Conservation (phyloP, 495 filamentous ascomycete genomes). For the Massariosphaeria phaeospora region DNA sequence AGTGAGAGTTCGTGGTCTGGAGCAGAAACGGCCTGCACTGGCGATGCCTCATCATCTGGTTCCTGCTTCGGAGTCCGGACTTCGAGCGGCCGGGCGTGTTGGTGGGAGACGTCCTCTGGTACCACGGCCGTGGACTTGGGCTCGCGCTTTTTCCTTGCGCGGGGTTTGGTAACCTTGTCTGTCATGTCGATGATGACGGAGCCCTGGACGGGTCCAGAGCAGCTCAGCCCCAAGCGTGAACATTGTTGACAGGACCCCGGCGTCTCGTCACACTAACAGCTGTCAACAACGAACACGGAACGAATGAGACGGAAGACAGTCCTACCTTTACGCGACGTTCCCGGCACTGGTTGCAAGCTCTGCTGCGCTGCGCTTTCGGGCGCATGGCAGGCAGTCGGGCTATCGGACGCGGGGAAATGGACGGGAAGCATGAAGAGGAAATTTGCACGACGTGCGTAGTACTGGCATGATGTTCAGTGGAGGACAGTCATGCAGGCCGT, state of each 20-base stretch:
- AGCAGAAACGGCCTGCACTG: not conserved
- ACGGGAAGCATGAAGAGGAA: slow-evolving; percentile 10
- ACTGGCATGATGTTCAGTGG: slow-evolving; percentile 3
- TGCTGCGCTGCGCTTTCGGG: slow-evolving; percentile 24
- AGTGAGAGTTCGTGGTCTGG: not conserved
- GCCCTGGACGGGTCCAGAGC: slow-evolving; percentile 20
- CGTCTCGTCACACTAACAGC: slow-evolving; percentile 25
- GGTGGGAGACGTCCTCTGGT: not conserved
- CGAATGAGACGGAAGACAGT: not conserved
- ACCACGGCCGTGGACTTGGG: not conserved
- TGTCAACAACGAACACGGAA: not conserved
- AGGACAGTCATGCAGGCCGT: not conserved
- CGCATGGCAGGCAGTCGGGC: not conserved
- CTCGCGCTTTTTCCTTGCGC: slow-evolving; percentile 17
- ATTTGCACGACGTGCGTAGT: slow-evolving; percentile 14
- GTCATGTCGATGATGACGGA: slow-evolving; percentile 31
- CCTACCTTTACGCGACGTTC: slow-evolving; percentile 27
- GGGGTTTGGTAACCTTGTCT: slow-evolving; percentile 22
- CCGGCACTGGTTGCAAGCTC: slow-evolving; percentile 25
- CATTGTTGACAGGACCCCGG: slow-evolving; percentile 20
- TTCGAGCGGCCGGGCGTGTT: not conserved
- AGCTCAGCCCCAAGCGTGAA: slow-evolving; percentile 15
- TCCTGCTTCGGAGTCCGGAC: not conserved
- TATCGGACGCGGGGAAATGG: not conserved
- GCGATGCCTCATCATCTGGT: not conserved